Evolutionary conservation across 2,329 filamentous ascomycete species (phyloP).

Genomic region (Alternaria infectoria): DNA sequence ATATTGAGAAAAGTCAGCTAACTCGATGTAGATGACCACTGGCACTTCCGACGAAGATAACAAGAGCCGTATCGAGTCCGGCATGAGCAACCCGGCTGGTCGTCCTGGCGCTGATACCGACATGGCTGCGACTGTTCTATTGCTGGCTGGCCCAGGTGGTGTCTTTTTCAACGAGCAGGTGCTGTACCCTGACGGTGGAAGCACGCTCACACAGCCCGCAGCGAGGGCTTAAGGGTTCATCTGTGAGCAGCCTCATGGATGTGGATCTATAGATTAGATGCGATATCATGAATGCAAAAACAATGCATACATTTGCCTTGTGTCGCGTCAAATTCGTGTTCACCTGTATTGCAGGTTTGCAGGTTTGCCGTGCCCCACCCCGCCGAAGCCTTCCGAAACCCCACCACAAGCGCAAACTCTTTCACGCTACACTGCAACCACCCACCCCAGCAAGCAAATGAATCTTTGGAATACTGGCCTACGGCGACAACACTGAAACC

Average conservation of each 20-base stretch:
- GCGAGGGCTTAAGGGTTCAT: conserved; percentile 53
- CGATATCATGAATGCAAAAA: neutral
- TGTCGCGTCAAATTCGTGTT: neutral
- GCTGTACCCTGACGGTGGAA: conserved; percentile 57
- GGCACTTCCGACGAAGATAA: conserved; percentile 54
- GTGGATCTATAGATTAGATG: neutral
- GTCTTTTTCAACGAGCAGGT: conserved; percentile 62
- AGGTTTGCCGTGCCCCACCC: neutral
- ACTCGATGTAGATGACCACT: conserved; percentile 54
- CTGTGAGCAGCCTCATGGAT: conserved; percentile 47
- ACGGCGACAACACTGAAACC: rapidly evolving
- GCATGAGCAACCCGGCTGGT: conserved; percentile 54
- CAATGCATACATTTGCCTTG: no score
- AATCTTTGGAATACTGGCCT: rapidly evolving
- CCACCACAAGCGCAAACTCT: conserved; percentile 10
- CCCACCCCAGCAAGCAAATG: neutral
- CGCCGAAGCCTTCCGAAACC: conserved; percentile 11
- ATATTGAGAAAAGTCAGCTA: neutral
- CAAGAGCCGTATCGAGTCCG: conserved; percentile 53
- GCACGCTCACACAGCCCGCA: conserved; percentile 16
- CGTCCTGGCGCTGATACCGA: conserved; percentile 50
- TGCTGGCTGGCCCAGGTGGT: conserved; percentile 59
- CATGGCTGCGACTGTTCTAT: conserved; percentile 48
- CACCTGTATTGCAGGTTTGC: neutral
- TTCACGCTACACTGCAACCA: neutral